Evolutionary conservation across 345 rosid species (phyloP).

Genomic region (Salix purpurea): DNA sequence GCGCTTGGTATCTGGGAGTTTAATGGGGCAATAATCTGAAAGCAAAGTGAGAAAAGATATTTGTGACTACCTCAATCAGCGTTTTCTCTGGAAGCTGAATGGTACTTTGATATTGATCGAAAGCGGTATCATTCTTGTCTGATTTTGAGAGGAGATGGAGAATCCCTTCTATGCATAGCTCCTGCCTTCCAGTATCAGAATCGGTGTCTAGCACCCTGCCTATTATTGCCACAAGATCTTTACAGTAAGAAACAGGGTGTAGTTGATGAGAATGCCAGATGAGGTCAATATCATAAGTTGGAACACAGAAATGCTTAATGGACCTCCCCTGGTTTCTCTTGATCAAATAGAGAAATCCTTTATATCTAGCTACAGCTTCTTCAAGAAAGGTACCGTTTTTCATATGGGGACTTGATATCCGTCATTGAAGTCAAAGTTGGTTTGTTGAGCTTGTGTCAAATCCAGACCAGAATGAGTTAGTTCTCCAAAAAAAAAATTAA

Average conservation of each 20-base stretch:
- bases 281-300: slow-evolving; percentile 35
- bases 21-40: background rate
- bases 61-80: slow-evolving; percentile 14
- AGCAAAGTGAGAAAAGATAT: too few species aligned
- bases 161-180: slow-evolving; percentile 3
- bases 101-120: background rate
- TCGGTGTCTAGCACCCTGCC: slow-evolving; percentile 1
- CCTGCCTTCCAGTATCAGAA: slow-evolving; percentile 13
- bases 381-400: slow-evolving; percentile 17
- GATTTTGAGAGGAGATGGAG: slow-evolving; percentile 11
- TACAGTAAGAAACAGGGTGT: slow-evolving; percentile 14
- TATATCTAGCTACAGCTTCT: slow-evolving; percentile 29
- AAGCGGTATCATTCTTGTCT: background rate
- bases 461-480: background rate
- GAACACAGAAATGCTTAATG: slow-evolving; percentile 20
- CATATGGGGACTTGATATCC: slow-evolving; percentile 22
- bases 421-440: slow-evolving; percentile 1
- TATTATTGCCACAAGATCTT: slow-evolving; percentile 18
- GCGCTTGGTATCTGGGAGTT: background rate
- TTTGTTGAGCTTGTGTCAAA: background rate
- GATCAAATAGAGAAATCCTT: slow-evolving; percentile 32
- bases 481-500: too few species aligned
- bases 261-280: slow-evolving; percentile 28
- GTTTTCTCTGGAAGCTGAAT: slow-evolving; percentile 8
- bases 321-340: slow-evolving; percentile 26